Evolutionary conservation across 257 asterid species (phyloP).

Genomic region (Eucommia ulmoides): DNA sequence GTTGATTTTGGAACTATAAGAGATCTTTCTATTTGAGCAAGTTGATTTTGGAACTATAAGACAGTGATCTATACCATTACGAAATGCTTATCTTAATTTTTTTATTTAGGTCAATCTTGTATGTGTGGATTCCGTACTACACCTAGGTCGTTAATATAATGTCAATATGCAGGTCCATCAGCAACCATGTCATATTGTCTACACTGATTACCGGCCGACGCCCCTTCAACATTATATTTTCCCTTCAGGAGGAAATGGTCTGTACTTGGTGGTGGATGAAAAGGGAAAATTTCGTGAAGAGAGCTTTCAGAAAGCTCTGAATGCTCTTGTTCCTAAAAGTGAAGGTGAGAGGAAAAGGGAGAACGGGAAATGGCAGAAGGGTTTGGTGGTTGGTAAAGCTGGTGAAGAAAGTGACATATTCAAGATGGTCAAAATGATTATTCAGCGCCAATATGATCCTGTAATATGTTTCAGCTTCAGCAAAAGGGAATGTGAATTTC

Average conservation of each 20-base stretch:
- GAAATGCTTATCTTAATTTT: too few relatives aligned
- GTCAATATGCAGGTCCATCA: constrained; percentile 68
- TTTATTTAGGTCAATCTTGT: too few relatives aligned
- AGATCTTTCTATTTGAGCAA: too few relatives aligned
- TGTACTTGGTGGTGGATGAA: constrained; percentile 87
- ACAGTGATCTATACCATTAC: too few relatives aligned
- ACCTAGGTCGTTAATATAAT: constrained; percentile 19
- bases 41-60: too few relatives aligned
- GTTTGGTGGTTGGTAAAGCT: constrained; percentile 57
- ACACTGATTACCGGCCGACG: constrained; percentile 94
- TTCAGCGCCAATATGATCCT: constrained; percentile 90
- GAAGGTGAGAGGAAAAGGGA: constrained; percentile 54
- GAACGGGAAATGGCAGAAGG: constrained; percentile 66
- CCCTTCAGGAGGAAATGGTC: constrained; percentile 93
- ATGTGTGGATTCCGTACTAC: too few relatives aligned
- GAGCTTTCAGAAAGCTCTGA: constrained; percentile 85
- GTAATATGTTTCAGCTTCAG: constrained; percentile 99
- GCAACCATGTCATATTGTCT: constrained; percentile 97
- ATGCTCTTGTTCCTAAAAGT: constrained; percentile 61
- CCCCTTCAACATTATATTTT: constrained; percentile 95
- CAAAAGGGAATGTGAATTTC: constrained; percentile 96
- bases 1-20: too few relatives aligned
- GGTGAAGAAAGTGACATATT: constrained; percentile 92
- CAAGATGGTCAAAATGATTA: constrained; percentile 96
- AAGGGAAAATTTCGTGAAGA: constrained; percentile 94